These are phyloP conservation scores for Xylaria sp. DNA, from an alignment of 2,329 filamentous ascomycete genomes.

Conservation along the genomic window DNA sequence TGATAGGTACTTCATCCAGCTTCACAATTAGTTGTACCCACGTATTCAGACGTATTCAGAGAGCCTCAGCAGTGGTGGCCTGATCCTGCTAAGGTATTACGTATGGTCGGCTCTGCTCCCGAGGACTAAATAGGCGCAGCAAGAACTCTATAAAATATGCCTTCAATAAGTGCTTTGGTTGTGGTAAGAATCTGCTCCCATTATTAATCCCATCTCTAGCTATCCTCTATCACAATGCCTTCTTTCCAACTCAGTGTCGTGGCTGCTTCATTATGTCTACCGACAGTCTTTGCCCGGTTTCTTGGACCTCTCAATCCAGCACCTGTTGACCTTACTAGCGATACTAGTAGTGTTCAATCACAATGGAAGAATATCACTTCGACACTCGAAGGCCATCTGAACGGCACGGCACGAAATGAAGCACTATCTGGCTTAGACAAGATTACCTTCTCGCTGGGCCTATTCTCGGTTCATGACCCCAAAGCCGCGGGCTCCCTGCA, in stretches of 20 bases:
- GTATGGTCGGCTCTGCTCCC: not conserved
- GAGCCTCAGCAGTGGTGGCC: not conserved
- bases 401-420: constrained; percentile 30
- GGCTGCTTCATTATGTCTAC: constrained; percentile 28
- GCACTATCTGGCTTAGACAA: constrained; percentile 45
- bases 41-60: constrained; percentile 2
- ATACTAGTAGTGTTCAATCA: constrained; percentile 47
- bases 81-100: not conserved
- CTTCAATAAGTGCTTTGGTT: not conserved
- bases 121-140: not conserved
- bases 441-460: constrained; percentile 53
- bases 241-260: constrained; percentile 1
- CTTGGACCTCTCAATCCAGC: constrained; percentile 50
- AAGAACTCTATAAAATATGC: constrained; percentile 18
- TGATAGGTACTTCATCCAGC: not conserved
- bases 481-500: constrained; percentile 46
- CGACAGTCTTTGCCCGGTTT: constrained; percentile 33
- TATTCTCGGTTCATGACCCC: constrained; percentile 53
- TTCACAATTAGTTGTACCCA: not conserved
- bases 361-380: constrained; percentile 51
- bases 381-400: constrained; percentile 40
- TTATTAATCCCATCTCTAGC: not conserved
- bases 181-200: not conserved
- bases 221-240: constrained; percentile 16
- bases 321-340: constrained; percentile 50